Evolutionary conservation across 371 early-diverging fungal genomes (phyloP).

Genomic region (Zopfochytrium polystomum): DNA sequence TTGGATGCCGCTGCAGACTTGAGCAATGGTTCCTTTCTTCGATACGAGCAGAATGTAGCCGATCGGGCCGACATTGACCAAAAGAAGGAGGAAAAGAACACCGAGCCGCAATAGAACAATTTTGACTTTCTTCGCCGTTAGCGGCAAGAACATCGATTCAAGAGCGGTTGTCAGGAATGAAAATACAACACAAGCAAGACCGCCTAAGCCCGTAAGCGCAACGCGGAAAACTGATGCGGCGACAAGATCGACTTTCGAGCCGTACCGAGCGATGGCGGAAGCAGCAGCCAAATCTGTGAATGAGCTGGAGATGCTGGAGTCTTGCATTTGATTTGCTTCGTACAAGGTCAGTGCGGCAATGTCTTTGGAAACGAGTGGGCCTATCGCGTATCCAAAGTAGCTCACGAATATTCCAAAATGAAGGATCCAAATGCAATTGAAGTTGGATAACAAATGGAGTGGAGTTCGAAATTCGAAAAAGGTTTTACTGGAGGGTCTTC

Average conservation of each 20-base stretch:
- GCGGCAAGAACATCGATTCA: slow-evolving; percentile 19
- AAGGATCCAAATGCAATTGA: slow-evolving; percentile 66
- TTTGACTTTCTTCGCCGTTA: slow-evolving; percentile 42
- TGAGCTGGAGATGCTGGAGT: neutral
- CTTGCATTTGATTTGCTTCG: neutral
- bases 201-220: slow-evolving; percentile 19
- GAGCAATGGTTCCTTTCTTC: neutral
- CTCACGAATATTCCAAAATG: slow-evolving; percentile 67
- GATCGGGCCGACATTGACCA: slow-evolving; percentile 13
- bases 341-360: neutral
- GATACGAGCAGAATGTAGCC: slow-evolving; percentile 6
- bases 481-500: slow-evolving; percentile 72
- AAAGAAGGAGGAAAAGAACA: slow-evolving; percentile 45
- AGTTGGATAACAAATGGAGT: slow-evolving; percentile 54
- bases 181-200: slow-evolving; percentile 4
- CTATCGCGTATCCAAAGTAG: slow-evolving; percentile 13
- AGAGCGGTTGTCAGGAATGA: slow-evolving; percentile 6
- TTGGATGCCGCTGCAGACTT: slow-evolving; percentile 6
- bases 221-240: neutral
- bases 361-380: slow-evolving; percentile 10
- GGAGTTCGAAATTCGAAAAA: slow-evolving; percentile 83
- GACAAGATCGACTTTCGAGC: neutral
- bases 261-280: neutral
- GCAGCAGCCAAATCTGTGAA: neutral
- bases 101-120: slow-evolving; percentile 59